Conservation (phyloP, 306 rosid species). For the Lablab purpureus region DNA sequence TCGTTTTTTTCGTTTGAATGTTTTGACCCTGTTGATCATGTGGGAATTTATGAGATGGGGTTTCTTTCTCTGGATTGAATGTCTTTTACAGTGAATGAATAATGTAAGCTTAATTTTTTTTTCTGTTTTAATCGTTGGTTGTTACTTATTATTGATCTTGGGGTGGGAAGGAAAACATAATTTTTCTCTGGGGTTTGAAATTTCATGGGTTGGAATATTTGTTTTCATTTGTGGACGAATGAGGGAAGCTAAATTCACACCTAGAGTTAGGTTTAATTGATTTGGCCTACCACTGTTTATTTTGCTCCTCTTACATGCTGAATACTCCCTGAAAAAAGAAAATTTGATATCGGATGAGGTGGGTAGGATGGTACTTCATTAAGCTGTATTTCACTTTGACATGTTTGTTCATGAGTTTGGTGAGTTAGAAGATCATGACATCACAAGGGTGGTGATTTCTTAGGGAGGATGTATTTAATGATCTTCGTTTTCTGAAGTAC, state of each 20-base stretch:
- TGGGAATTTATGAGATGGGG: constrained; percentile 20
- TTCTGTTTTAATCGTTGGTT: background rate
- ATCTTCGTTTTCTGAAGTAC: constrained; percentile 27
- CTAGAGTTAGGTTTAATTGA: constrained; percentile 3
- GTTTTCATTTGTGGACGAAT: constrained; percentile 29
- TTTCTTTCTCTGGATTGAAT: constrained; percentile 38
- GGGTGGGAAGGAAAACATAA: background rate
- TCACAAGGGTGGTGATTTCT: background rate
- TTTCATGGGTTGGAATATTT: constrained; percentile 30
- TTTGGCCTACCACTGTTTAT: constrained; percentile 7
- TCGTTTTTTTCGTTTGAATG: background rate
- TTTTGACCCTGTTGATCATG: background rate
- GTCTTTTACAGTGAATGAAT: background rate
- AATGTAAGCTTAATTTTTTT: background rate
- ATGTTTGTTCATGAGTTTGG: constrained; percentile 21
- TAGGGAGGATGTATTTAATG: constrained; percentile 27
- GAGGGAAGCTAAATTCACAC: constrained; percentile 29
- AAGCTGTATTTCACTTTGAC: constrained; percentile 29
- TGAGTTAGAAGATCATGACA: constrained; percentile 18
- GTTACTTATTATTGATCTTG: background rate
- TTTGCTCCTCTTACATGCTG: background rate
- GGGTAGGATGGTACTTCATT: constrained; percentile 11
- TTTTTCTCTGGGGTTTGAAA: constrained; percentile 3
- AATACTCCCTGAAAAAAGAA: background rate
- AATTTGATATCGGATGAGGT: constrained; percentile 18